phyloP scores from a whole-genome alignment of 129 eudicot genomes.

The Dittrichia graveolens region DNA sequence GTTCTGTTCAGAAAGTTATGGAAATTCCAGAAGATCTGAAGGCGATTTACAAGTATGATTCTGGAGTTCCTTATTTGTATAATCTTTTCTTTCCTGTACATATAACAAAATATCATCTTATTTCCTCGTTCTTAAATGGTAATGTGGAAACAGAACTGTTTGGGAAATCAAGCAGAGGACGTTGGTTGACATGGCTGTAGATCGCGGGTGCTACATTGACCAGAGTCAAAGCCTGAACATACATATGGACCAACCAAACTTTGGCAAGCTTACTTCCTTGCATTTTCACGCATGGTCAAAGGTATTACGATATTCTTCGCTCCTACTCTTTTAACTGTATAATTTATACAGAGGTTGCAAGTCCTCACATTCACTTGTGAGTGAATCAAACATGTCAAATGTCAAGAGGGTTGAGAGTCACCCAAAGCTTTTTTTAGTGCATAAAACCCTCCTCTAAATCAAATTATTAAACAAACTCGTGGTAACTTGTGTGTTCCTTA shows the following conservation, averaged over 20 bases:
- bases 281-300: conserved; percentile 93
- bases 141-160: conserved; percentile 62
- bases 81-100: background rate
- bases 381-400: background rate
- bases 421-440: no score
- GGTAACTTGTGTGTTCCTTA: background rate
- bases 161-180: conserved; percentile 97
- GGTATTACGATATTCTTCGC: conserved; percentile 36
- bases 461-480: background rate
- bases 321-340: no score
- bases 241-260: conserved; percentile 93
- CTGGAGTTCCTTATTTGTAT: background rate
- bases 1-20: conserved; percentile 80
- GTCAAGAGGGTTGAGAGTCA: no score
- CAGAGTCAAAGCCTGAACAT: conserved; percentile 97
- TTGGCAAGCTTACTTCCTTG: conserved; percentile 84
- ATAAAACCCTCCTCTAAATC: background rate
- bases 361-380: background rate
- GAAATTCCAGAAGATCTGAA: conserved; percentile 73
- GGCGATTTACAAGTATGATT: conserved; percentile 73
- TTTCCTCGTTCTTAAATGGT: conserved; percentile 9
- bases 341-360: no score
- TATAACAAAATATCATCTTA: background rate
- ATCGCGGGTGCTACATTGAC: conserved; percentile 96
- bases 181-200: conserved; percentile 95